A percentile compares a stretch with the other conserved stretches of the same genome.
Conservation (phyloP, 305 asterid species). For the Solanum aculeatissimum region DNA sequence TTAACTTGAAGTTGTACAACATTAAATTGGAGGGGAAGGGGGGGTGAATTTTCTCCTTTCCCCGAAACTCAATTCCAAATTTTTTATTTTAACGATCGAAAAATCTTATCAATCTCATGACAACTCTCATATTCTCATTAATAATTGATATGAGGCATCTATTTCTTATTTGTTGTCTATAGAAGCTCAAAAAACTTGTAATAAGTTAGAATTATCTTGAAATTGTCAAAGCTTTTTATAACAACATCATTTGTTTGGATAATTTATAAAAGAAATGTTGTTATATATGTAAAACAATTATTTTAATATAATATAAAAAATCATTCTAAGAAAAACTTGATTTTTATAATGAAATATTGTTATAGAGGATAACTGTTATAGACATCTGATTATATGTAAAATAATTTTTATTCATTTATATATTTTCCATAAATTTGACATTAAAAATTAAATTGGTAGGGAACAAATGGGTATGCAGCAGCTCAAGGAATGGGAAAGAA, state of each 20-base stretch:
- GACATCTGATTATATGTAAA: background rate
- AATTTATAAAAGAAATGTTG: background rate
- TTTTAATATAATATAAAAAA: no score
- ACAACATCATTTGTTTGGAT: background rate
- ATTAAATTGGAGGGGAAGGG: no score
- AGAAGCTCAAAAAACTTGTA: background rate
- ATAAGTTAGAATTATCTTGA: background rate
- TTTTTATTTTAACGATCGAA: background rate
- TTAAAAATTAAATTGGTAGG: conserved; percentile 21
- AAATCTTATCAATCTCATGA: background rate
- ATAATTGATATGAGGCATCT: background rate
- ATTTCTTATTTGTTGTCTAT: background rate
- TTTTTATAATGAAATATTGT: no score
- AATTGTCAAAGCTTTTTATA: background rate
- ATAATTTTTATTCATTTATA: background rate
- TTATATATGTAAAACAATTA: no score
- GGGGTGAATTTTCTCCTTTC: background rate
- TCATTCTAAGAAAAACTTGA: no score
- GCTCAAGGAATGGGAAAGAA: conserved; percentile 48
- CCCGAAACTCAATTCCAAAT: fast-evolving
- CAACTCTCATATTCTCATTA: background rate
- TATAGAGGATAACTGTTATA: background rate
- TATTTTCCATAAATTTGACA: background rate
- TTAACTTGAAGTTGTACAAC: background rate
- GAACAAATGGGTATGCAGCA: conserved; percentile 51